These are phyloP conservation scores for Gymnopus androsaceus DNA, from an alignment of 1,284 basidiomycete genomes.

Conservation along the genomic window DNA sequence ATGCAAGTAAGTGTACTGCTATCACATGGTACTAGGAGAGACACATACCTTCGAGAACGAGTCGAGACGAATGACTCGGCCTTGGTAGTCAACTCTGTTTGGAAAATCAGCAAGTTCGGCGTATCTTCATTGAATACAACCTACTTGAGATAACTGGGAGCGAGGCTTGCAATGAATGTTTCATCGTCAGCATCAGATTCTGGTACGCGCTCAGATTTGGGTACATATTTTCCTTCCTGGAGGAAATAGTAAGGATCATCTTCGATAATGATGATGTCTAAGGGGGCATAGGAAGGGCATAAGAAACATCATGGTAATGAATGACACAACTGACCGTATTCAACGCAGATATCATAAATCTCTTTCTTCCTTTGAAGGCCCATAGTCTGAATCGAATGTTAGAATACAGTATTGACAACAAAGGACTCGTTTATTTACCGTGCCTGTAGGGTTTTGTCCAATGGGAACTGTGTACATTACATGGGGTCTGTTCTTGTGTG, in stretches of 20 bases:
- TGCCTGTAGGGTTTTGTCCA: constrained; percentile 82
- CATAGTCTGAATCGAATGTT: constrained; percentile 53
- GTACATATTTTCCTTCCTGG: constrained; percentile 56
- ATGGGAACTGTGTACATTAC: constrained; percentile 77
- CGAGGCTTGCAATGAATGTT: constrained; percentile 54
- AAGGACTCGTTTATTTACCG: constrained; percentile 47
- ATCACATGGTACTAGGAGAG: neutral
- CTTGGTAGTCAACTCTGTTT: constrained; percentile 71
- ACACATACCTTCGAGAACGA: constrained; percentile 80
- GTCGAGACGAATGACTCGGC: constrained; percentile 78
- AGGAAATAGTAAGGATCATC: constrained; percentile 86
- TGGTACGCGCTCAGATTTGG: constrained; percentile 42
- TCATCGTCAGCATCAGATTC: constrained; percentile 29
- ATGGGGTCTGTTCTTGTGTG: constrained; percentile 51
- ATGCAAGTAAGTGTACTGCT: neutral
- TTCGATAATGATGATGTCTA: constrained; percentile 74
- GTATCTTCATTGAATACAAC: constrained; percentile 16
- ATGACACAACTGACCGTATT: constrained; percentile 59
- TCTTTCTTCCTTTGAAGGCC: constrained; percentile 67
- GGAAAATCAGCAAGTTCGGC: constrained; percentile 2
- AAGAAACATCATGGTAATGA: too few species aligned
- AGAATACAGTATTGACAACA: neutral
- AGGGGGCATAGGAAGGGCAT: neutral
- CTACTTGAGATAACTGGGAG: constrained; percentile 69
- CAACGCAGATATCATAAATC: constrained; percentile 78